These are phyloP conservation scores for Clavariopsis aquatica DNA, from an alignment of 495 filamentous ascomycete species.

Conservation along the genomic window DNA sequence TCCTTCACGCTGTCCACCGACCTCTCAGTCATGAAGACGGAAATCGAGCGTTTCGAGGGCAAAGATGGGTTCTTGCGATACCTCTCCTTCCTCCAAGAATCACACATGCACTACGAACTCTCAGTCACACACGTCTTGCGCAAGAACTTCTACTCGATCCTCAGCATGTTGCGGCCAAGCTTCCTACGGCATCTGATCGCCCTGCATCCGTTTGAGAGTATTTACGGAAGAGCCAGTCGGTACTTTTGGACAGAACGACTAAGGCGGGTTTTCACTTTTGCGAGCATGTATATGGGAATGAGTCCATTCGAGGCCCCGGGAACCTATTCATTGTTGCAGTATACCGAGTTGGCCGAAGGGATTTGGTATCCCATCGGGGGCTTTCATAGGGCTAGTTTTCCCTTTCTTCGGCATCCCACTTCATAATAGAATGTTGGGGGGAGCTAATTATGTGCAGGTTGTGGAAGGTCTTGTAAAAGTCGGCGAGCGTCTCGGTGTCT, in stretches of 20 bases:
- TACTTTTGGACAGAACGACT: slow-evolving; percentile 69
- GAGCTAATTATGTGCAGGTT: slow-evolving; percentile 31
- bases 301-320: slow-evolving; percentile 70
- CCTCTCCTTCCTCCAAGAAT: slow-evolving; percentile 61
- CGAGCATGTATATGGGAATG: slow-evolving; percentile 80
- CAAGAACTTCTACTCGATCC: slow-evolving; percentile 60
- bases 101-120: slow-evolving; percentile 65
- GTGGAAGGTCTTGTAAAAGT: slow-evolving; percentile 58
- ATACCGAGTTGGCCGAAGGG: slow-evolving; percentile 70
- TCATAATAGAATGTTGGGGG: background rate
- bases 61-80: slow-evolving; percentile 64
- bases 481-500: slow-evolving; percentile 57
- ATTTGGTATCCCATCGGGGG: slow-evolving; percentile 74
- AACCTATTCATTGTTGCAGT: slow-evolving; percentile 71
- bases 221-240: slow-evolving; percentile 58
- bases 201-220: slow-evolving; percentile 66
- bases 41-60: slow-evolving; percentile 67
- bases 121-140: slow-evolving; percentile 61
- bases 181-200: slow-evolving; percentile 56
- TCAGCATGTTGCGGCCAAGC: slow-evolving; percentile 53
- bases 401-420: background rate
- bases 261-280: slow-evolving; percentile 68
- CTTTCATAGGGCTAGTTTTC: slow-evolving; percentile 56
- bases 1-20: slow-evolving; percentile 61
- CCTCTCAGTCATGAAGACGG: slow-evolving; percentile 62